Evolutionary conservation across 495 filamentous ascomycete genomes (phyloP).

Genomic region (Astrothelium subdiscretum): DNA sequence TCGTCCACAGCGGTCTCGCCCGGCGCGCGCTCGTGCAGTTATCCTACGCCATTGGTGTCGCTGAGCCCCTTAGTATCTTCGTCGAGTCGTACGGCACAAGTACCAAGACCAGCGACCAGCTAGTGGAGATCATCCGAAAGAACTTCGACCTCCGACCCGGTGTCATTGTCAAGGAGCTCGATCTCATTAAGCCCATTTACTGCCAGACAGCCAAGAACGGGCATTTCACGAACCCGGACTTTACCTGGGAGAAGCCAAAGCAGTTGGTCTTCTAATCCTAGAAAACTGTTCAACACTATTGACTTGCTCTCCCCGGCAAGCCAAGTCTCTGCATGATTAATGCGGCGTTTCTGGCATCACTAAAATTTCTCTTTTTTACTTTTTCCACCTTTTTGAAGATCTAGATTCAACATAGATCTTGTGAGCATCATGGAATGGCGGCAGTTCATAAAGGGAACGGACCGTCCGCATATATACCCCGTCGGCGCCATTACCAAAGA

Average conservation of each 20-base stretch:
- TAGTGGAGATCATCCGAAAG: constrained; percentile 81
- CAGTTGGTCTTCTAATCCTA: constrained; percentile 34
- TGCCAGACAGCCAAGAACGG: constrained; percentile 97
- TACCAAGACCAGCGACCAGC: constrained; percentile 58
- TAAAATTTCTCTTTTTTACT: background rate
- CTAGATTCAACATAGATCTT: constrained; percentile 10
- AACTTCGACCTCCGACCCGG: constrained; percentile 97
- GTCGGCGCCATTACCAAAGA: background rate
- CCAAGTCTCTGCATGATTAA: background rate
- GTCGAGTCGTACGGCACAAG: constrained; percentile 80
- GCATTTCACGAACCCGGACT: constrained; percentile 97
- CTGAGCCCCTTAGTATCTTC: constrained; percentile 87
- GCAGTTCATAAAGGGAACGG: background rate
- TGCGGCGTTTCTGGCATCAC: background rate
- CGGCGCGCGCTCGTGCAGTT: constrained; percentile 92
- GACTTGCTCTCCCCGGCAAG: background rate
- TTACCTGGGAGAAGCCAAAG: constrained; percentile 98
- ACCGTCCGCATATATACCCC: background rate
- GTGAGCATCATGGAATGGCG: background rate
- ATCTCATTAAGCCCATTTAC: constrained; percentile 94
- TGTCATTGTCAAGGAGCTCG: constrained; percentile 96
- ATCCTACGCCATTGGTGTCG: constrained; percentile 97
- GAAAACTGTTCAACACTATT: background rate
- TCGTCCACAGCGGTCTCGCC: constrained; percentile 76
- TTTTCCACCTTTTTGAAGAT: background rate